Conservation (phyloP, 169 alveolate genomes). For the Plasmodium vivax region DNA sequence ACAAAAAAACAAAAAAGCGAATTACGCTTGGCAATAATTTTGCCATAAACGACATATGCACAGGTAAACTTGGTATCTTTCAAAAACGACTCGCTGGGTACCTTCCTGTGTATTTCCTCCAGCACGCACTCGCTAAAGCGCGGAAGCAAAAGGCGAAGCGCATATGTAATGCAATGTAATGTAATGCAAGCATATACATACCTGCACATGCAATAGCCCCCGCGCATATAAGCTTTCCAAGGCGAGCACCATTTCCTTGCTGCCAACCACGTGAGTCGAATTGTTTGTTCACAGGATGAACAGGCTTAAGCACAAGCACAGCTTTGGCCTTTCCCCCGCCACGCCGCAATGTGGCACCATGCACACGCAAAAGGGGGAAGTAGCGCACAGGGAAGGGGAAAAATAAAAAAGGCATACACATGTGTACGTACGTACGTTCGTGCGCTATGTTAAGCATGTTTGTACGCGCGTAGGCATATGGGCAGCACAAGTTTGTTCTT, state of each 20-base stretch:
- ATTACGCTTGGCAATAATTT: background rate
- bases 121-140: background rate
- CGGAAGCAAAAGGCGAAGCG: background rate
- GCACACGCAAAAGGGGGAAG: background rate
- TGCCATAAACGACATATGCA: background rate
- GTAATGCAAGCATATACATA: background rate
- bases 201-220: background rate
- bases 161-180: background rate
- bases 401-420: background rate
- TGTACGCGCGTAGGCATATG: background rate
- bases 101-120: background rate
- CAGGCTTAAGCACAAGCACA: background rate
- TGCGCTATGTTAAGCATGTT: background rate
- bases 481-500: background rate
- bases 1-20: background rate
- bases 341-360: background rate
- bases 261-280: background rate
- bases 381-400: background rate
- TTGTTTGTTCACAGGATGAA: background rate
- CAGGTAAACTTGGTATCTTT: background rate
- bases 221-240: background rate
- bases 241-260: background rate
- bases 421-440: background rate
- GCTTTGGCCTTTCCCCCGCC: background rate
- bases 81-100: background rate